These are phyloP conservation scores for Phytophthora agathidicida DNA, from an alignment of 352 stramenopile species.

Conservation along the genomic window DNA sequence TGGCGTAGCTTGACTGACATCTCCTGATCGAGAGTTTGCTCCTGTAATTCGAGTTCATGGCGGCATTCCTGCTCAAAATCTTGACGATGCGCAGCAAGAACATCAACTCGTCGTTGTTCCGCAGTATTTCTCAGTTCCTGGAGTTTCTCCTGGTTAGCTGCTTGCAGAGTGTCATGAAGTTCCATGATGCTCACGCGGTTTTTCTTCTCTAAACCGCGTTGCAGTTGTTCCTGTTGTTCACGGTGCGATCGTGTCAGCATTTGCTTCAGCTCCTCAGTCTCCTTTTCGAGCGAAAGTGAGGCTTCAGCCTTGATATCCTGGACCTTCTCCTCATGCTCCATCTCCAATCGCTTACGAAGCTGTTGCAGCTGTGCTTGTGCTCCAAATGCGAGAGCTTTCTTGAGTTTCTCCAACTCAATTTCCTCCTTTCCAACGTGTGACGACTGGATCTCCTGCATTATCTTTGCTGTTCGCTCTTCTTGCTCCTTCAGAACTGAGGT, in stretches of 20 bases:
- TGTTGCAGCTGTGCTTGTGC: constrained; percentile 70
- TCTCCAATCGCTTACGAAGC: constrained; percentile 48
- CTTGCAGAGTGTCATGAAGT: constrained; percentile 55
- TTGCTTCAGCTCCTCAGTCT: constrained; percentile 47
- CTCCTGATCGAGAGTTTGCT: constrained; percentile 53
- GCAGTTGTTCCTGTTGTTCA: constrained; percentile 43
- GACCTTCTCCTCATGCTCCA: constrained; percentile 44
- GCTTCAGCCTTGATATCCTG: constrained; percentile 34
- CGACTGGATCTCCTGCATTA: constrained; percentile 51
- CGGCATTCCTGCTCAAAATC: constrained; percentile 44
- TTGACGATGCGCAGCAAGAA: constrained; percentile 21
- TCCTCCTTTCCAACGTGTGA: constrained; percentile 45
- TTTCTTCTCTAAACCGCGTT: constrained; percentile 47
- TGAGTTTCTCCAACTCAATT: constrained; percentile 60
- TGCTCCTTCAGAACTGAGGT: constrained; percentile 43
- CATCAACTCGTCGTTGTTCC: constrained; percentile 23
- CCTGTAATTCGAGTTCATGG: constrained; percentile 37
- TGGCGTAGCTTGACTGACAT: constrained; percentile 40
- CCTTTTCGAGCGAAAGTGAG: constrained; percentile 35
- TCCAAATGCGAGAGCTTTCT: constrained; percentile 61
- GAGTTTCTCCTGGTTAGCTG: constrained; percentile 26
- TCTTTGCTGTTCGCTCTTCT: constrained; percentile 46
- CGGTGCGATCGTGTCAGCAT: constrained; percentile 43
- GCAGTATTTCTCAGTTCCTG: constrained; percentile 33
- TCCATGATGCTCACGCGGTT: constrained; percentile 58